These are phyloP conservation scores for Zygosaccharomyces pseudobailii DNA, from an alignment of 1,139 yeast species.

Conservation along the genomic window DNA sequence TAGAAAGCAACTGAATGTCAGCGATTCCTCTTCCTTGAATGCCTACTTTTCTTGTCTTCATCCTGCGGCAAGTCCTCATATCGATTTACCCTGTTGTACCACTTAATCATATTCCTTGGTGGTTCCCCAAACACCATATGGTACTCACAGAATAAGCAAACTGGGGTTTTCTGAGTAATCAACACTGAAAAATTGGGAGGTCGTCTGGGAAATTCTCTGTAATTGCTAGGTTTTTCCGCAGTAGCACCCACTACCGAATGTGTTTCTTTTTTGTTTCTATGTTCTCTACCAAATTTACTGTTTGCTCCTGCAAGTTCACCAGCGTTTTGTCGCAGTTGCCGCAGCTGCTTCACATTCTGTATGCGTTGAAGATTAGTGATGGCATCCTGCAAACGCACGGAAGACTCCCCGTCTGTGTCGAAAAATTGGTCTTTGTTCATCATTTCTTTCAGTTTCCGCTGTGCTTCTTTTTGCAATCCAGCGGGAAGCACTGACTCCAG, in stretches of 20 bases:
- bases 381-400: constrained; percentile 10
- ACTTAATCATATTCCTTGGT: constrained; percentile 45
- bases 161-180: constrained; percentile 22
- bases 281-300: neutral
- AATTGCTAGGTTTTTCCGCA: neutral
- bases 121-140: constrained; percentile 52
- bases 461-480: constrained; percentile 25
- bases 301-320: neutral
- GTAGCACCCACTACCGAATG: neutral
- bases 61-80: constrained; percentile 22
- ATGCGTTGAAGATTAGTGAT: constrained; percentile 10
- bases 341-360: constrained; percentile 9
- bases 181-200: constrained; percentile 29
- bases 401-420: constrained; percentile 16
- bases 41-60: constrained; percentile 8
- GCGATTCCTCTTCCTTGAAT: constrained; percentile 19
- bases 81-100: constrained; percentile 40
- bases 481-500: constrained; percentile 29
- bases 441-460: constrained; percentile 25
- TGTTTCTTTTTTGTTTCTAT: neutral
- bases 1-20: neutral
- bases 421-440: constrained; percentile 17
- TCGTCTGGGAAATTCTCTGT: constrained; percentile 9
- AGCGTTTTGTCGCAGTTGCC: neutral
- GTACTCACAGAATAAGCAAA: constrained; percentile 59